A percentile compares a stretch with the other conserved stretches of the same genome.
These are phyloP conservation scores for Baorangia bicolor DNA, from an alignment of 768 basidiomycete genomes.

Conservation along the genomic window DNA sequence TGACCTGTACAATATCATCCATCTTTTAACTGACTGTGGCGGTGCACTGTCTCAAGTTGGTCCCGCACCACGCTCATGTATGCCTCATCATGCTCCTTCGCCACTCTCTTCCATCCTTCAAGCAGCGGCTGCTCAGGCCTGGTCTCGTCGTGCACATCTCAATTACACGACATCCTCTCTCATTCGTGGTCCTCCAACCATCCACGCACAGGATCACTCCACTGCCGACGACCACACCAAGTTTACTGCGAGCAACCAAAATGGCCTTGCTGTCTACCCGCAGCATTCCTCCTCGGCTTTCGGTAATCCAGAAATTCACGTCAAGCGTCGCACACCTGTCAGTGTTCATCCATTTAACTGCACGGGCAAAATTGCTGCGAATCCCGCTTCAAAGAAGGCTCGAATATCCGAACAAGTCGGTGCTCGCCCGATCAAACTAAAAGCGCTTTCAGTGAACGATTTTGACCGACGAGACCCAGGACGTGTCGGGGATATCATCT, in stretches of 20 bases:
- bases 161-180: too few species aligned
- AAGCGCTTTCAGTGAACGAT: conserved; percentile 27
- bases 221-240: too few species aligned
- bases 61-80: conserved; percentile 30
- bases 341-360: neutral
- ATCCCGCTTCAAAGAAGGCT: neutral
- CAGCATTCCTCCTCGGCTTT: neutral
- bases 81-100: conserved; percentile 39
- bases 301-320: neutral
- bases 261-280: too few species aligned
- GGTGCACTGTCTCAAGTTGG: conserved; percentile 2
- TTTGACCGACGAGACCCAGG: conserved; percentile 27
- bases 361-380: neutral
- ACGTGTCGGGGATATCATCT: conserved; percentile 4
- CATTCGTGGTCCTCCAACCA: too few species aligned
- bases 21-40: conserved; percentile 2
- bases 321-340: neutral
- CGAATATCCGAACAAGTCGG: neutral
- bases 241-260: too few species aligned
- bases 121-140: conserved; percentile 52
- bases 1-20: conserved; percentile 1
- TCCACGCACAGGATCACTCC: too few species aligned
- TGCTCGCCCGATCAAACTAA: conserved; percentile 19
- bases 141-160: conserved; percentile 37
- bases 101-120: conserved; percentile 42